Evolutionary conservation across 2,329 filamentous ascomycete genomes (phyloP).

Genomic region (Pseudogymnoascus sp.): DNA sequence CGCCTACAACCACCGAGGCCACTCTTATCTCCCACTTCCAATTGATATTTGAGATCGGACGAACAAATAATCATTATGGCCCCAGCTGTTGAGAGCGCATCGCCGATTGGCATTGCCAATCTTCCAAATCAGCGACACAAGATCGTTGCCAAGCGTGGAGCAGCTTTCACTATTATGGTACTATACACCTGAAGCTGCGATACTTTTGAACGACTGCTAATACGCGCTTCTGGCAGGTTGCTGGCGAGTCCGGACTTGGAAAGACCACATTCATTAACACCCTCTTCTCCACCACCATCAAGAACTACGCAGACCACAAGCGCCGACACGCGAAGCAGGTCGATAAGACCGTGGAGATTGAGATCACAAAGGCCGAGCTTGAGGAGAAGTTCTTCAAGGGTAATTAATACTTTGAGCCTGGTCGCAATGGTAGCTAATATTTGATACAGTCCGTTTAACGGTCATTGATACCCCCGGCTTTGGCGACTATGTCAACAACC

Average conservation of each 20-base stretch:
- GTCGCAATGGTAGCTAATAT: slow-evolving; percentile 16
- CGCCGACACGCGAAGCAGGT: slow-evolving; percentile 98
- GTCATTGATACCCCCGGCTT: slow-evolving; percentile 99
- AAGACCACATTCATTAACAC: slow-evolving; percentile 99
- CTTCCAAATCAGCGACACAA: slow-evolving; percentile 68
- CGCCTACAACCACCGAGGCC: neutral
- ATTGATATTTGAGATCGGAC: neutral
- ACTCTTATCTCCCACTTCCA: slow-evolving; percentile 3
- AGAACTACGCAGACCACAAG: slow-evolving; percentile 99
- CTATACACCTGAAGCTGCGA: slow-evolving; percentile 21
- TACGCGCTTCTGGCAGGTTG: slow-evolving; percentile 54
- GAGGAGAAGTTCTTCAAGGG: slow-evolving; percentile 99
- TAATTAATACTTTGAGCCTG: slow-evolving; percentile 34
- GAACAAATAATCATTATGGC: slow-evolving; percentile 39
- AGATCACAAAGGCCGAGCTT: slow-evolving; percentile 98
- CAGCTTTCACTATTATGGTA: slow-evolving; percentile 99
- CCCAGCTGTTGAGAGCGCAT: slow-evolving; percentile 52
- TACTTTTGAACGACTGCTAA: slow-evolving; percentile 1
- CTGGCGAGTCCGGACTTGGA: slow-evolving; percentile 94
- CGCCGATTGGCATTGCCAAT: slow-evolving; percentile 67
- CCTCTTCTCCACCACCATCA: slow-evolving; percentile 99
- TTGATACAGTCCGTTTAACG: slow-evolving; percentile 74
- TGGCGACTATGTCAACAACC: slow-evolving; percentile 99
- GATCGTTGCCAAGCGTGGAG: slow-evolving; percentile 76
- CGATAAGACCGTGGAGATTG: slow-evolving; percentile 99